Evolutionary conservation across 2,329 filamentous ascomycete species (phyloP), one percentile per base, ranked within the genome.

Genomic region (Escovopsis weberi): DNA sequence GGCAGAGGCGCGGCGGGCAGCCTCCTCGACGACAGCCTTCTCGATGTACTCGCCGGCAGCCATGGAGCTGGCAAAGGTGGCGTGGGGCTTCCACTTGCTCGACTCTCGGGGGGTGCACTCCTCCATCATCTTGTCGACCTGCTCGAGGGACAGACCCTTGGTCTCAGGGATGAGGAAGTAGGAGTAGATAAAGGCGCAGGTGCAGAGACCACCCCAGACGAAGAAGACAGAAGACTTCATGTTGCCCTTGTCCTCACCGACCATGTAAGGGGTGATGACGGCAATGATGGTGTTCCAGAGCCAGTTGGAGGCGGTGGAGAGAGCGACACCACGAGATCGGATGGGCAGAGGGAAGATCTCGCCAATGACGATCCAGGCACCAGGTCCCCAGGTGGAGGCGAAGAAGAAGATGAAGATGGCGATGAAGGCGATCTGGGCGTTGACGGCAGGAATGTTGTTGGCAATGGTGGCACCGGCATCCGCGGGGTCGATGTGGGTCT

Each of bases 341-440:
- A 94, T 89, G 47, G 84, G 85, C 42, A 94, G 76, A 45, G 86
- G 85, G 76, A 83, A 94, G 63, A 91, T 82, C 68, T 94, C 86
- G 59, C 86, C 86, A 55, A 91, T 88, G 52, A 93, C 74, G 42
- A 82, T 76, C 82, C 82, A 87, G 42, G 82, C 74, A 40, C 78
- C 81, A 6, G 85, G 85, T 42, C 86, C 86, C 86, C 85, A 94
- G 49, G 86, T 94, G 45, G 75, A 79, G 46, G 86, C 86, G 61
- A 94, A 94, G 73, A 82, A 89, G 74, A 85, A 87, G 70, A 94
- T 88, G 73, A 87, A 91, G 68, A 94, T 80, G 67, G 80, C 82
- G 58, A 91, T 91, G 68, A 93, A 91, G 47, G 84, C 77, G 50
- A 94, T 86, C 71, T 88, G 80, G 40, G 82, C 76, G 52, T 74